These are phyloP conservation scores for Globisporangium heterothallicum DNA, from an alignment of 352 stramenopile genomes.

Conservation along the genomic window DNA sequence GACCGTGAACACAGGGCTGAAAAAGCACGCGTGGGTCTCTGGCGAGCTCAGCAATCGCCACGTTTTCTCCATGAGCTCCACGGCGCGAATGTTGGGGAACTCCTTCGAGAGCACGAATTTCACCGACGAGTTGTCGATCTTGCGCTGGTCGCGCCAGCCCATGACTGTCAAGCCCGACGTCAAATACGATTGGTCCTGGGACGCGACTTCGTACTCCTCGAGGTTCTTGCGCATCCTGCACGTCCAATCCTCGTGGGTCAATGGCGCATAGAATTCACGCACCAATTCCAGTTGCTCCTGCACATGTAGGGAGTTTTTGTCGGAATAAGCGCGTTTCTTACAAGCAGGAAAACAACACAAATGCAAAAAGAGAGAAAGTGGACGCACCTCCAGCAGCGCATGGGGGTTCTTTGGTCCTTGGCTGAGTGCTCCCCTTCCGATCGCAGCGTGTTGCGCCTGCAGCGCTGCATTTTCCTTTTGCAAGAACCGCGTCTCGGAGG, in stretches of 20 bases:
- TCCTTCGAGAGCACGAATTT: slow-evolving; percentile 46
- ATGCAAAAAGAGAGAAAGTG: background rate
- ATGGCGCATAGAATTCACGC: slow-evolving; percentile 32
- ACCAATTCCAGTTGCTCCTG: slow-evolving; percentile 37
- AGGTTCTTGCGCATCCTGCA: slow-evolving; percentile 21
- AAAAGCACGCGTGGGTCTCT: slow-evolving; percentile 32
- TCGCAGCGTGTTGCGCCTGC: slow-evolving; percentile 10
- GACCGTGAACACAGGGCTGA: slow-evolving; percentile 29
- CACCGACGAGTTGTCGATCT: slow-evolving; percentile 29
- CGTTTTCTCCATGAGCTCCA: slow-evolving; percentile 32
- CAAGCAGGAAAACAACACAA: background rate
- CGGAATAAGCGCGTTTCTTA: no score
- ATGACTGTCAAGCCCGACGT: slow-evolving; percentile 34
- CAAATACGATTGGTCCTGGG: slow-evolving; percentile 20
- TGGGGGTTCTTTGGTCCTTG: background rate
- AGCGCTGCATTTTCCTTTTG: slow-evolving; percentile 30
- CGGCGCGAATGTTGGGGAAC: slow-evolving; percentile 26
- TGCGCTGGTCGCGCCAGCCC: slow-evolving; percentile 46
- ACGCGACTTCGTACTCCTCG: slow-evolving; percentile 23
- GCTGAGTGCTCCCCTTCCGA: background rate
- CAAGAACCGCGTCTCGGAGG: slow-evolving; percentile 24
- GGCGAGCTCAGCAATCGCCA: slow-evolving; percentile 26
- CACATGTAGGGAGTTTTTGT: no score
- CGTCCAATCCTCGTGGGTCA: slow-evolving; percentile 13
- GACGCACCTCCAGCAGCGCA: background rate